Conservation (phyloP, 2,329 filamentous ascomycete genomes). For the Neospermospora avenae region DNA sequence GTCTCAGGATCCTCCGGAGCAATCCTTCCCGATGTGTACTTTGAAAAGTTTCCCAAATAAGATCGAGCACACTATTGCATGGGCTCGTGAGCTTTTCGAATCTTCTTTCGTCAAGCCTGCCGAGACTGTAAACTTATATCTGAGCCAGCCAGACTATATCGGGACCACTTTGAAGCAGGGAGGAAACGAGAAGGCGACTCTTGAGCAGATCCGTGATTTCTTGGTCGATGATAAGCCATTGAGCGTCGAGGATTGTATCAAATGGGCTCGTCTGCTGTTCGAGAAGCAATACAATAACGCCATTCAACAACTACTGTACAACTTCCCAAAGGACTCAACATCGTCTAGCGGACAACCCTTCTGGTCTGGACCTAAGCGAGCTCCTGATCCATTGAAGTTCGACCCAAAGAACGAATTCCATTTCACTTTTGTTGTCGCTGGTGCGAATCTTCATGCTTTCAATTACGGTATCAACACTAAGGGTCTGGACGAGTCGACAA, state of each 20-base stretch:
- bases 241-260: conserved; percentile 93
- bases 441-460: conserved; percentile 90
- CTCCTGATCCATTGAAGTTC: conserved; percentile 87
- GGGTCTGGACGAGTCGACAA: conserved; percentile 65
- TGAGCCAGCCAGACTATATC: conserved; percentile 88
- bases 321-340: conserved; percentile 91
- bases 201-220: conserved; percentile 87
- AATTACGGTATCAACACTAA: conserved; percentile 97
- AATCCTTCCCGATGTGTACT: conserved; percentile 99
- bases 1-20: conserved; percentile 95
- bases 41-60: conserved; percentile 95
- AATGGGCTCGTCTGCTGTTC: conserved; percentile 90
- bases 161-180: conserved; percentile 85
- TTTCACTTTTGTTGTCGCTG: conserved; percentile 82
- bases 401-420: conserved; percentile 82
- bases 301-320: conserved; percentile 91
- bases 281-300: conserved; percentile 97
- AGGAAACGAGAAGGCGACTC: conserved; percentile 88
- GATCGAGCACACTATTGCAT: conserved; percentile 98
- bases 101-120: conserved; percentile 89
- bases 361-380: conserved; percentile 98
- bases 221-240: conserved; percentile 88
- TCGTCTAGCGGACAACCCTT: conserved; percentile 88
- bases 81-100: conserved; percentile 95
- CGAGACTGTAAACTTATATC: conserved; percentile 90